Base-by-base conservation (phyloP, 257 asterid genomes). In the Jasminum sambac region DNA sequence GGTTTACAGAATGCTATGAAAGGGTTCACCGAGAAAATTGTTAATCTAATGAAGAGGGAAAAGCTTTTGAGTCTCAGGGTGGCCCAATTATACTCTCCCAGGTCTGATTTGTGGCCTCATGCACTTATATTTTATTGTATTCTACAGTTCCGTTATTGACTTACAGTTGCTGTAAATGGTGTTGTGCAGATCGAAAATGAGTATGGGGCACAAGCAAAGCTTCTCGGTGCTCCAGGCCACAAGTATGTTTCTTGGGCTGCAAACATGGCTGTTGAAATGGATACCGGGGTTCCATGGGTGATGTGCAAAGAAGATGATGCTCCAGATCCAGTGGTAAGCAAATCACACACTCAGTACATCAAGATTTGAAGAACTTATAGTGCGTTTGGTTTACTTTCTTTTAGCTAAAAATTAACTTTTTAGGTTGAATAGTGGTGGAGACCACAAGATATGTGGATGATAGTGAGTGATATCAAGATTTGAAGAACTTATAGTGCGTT, bases 71-170 rank as follows among this genome's bases (percentile, higher is more conserved):
- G 81, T 80, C 90, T 55, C 96, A 91, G 80, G 98, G 96, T 64
- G 98, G 98, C 9, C 98, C 98, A 10, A 91, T 91, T 66, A 89
- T 91, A 71, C 89, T 91, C 69, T 89, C 95, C 37, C 96, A 89
- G 97, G 97, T 91, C 50, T 66, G 80, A 38, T 58, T 77, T 34
- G 50, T 17, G 17, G 44, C 66, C 50, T 40, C 64, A 19, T 14
- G 36, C 39, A 36, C 39, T 52, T 64, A 38, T 23, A 50, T 48
- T 46, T 59, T 60, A 16, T 38, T 36, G 30, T 13, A 21, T 52
- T 52, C 26, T 52, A 52, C 61, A 21, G 21, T 52, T 19, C 10
- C 61, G 8, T n/a, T 13, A 48, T 21, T 13, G 9, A 25, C 58
- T 75, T n/a, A 30, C 36, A 55, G 16, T 4, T 23, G n/a, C n/a